phyloP scores from a whole-genome alignment of 2,329 filamentous ascomycete species.

The Pseudocercospora fuligena region DNA sequence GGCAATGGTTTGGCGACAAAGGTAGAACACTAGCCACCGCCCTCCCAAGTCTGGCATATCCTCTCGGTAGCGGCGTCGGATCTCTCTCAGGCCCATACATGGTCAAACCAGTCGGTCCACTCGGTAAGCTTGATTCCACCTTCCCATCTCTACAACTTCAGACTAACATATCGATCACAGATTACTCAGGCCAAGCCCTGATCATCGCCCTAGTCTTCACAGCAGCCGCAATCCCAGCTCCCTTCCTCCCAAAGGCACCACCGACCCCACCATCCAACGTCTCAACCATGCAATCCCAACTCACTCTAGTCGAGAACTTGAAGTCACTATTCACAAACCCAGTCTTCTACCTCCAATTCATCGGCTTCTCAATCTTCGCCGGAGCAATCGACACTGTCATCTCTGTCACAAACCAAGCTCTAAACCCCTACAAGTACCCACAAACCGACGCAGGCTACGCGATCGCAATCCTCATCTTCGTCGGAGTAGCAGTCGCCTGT shows the following conservation, averaged over 20 bases:
- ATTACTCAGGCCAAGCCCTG: constrained; percentile 9
- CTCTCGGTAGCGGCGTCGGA: constrained; percentile 61
- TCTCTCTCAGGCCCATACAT: constrained; percentile 10
- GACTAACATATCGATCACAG: background rate
- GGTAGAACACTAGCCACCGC: constrained; percentile 89
- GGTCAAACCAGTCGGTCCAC: constrained; percentile 4
- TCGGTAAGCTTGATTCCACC: background rate
- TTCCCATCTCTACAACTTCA: too few relatives aligned
- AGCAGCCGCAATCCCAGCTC: constrained; percentile 69
- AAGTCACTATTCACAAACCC: constrained; percentile 53
- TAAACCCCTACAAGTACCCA: constrained; percentile 76
- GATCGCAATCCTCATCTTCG: constrained; percentile 82
- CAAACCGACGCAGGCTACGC: constrained; percentile 84
- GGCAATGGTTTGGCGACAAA: constrained; percentile 87
- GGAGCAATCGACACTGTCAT: constrained; percentile 90
- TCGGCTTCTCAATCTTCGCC: constrained; percentile 79
- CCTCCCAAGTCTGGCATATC: constrained; percentile 79
- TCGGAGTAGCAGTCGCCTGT: constrained; percentile 76
- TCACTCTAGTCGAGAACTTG: constrained; percentile 60
- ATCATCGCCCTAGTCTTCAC: constrained; percentile 37
- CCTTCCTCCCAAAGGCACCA: constrained; percentile 76
- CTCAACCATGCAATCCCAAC: constrained; percentile 53
- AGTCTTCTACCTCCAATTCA: constrained; percentile 77
- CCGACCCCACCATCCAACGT: constrained; percentile 76
- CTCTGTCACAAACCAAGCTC: constrained; percentile 83